Evolutionary conservation across 2,329 filamentous ascomycete genomes (phyloP).

Genomic region (Neonectria punicea): DNA sequence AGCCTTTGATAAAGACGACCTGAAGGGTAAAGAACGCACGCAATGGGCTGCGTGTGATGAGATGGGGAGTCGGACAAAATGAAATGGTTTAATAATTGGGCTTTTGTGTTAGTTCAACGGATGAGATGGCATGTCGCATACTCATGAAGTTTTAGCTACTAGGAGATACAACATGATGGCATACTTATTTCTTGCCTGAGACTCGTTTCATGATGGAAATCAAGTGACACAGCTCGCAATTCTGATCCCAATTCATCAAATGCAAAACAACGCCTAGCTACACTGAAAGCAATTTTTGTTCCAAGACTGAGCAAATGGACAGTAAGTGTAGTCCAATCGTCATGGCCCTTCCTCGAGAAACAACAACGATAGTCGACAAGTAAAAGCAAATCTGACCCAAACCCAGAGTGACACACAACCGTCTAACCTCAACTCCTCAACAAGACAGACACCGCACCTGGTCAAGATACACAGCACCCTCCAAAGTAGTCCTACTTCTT

Average conservation of each 20-base stretch:
- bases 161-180: too few relatives aligned
- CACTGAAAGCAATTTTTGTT: neutral
- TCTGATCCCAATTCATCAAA: neutral
- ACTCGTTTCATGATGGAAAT: neutral
- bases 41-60: constrained; percentile 9
- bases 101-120: neutral
- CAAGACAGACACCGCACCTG: neutral
- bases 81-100: constrained; percentile 2
- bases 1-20: constrained; percentile 18
- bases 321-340: neutral
- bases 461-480: neutral
- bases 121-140: neutral
- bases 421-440: neutral
- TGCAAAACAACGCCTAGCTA: too few relatives aligned
- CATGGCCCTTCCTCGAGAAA: neutral
- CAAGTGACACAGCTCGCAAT: neutral
- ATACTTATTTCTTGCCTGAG: too few relatives aligned
- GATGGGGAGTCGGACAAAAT: constrained; percentile 2
- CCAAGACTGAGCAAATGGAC: neutral
- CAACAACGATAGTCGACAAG: neutral
- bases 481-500: neutral
- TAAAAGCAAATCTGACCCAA: neutral
- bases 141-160: neutral
- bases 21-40: constrained; percentile 4
- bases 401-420: too few relatives aligned